Base-by-base conservation (phyloP, 2,329 filamentous ascomycete species). In the Sporothrix variecibatus region DNA sequence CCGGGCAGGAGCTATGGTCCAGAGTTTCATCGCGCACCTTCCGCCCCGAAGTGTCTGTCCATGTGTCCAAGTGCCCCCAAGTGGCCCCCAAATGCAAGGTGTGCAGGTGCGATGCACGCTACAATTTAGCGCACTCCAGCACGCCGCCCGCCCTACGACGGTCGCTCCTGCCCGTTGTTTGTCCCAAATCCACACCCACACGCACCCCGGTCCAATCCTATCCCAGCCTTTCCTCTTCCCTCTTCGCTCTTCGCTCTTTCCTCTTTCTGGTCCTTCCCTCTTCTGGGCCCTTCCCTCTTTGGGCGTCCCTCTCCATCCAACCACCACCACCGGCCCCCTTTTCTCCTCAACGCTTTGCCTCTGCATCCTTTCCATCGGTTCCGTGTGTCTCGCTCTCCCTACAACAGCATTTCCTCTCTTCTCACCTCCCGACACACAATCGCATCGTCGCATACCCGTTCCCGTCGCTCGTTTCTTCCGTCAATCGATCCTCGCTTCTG, bases 211-310 rank as follows among this genome's bases (percentile, higher is more conserved):
- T 58, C 68, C 68, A 71, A 58, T 46, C 62, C 58, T 40, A 70
- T 56, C 73, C 73, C 73, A 74, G 73, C 73, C 73, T 71, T 71
- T 73, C 38, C 56, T 26, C 51, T 53, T 53, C n/a, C n/a, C n/a
- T n/a, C n/a, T n/a, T n/a, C n/a, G n/a, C n/a, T n/a, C n/a, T n/a
- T n/a, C n/a, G n/a, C n/a, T n/a, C n/a, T 34, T 34, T 34, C 34
- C 34, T 62, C 38, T 72, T 74, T 26, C 34, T 43, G 53, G 26
- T 34, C 34, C 34, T 34, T 34, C 34, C 34, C 34, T 34, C 34
- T 8, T 56, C 51, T 56, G 23, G 23, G 51, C 51, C 62, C n/a
- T 65, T 65, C 34, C 62, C 38, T 65, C n/a, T 65, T 68, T 64
- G 72, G 43, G 62, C 64, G 73, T 65, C 70, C 26, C 70, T 72